Evolutionary conservation across 2,329 filamentous ascomycete species (phyloP), one percentile per base, ranked within the genome.

Genomic region (Geosmithia putterillii): DNA sequence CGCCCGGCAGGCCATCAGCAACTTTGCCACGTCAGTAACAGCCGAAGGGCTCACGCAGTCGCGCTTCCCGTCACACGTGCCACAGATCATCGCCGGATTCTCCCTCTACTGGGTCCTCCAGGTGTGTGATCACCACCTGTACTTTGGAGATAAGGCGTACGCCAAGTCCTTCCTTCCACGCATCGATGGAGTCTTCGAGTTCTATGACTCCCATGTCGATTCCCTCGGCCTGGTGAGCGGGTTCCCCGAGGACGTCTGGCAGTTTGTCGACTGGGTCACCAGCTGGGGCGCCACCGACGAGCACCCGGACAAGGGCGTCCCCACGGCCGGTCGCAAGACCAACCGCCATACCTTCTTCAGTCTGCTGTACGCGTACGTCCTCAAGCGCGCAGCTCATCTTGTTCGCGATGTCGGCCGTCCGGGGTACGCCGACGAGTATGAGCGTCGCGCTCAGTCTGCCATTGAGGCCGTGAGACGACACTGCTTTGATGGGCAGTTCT

Each of bases 51-150:
- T 63, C 6, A 57, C 56, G 1, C 54, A 56, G 40, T 57, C 54
- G 17, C 58, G 60, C 4, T 54, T 56, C 38, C 61, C 60, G 1
- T 59, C 58, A 0, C 57, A 61, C 38, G 49, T 52, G 1, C 52
- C 52, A 3, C 57, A 61, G 41, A 51, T 61, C 41, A 62, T 62
- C 40, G 52, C 57, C 20, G 51, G 51, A 8, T 63, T 62, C 44
- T 54, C 58, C 1, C 53, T 62, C 2, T 63, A 56, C 51, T 63
- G 59, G 60, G 50, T 61, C 15, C 47, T 56, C 23, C 52, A 53
- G 42, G 48, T 63, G 1, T 54, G 51, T 38, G 61, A 63, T 45
- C 61, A 64, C 40, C 52, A 57, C 45, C 46, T 54, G 7, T 57
- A 53, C 46, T 62, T 60, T 44, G 57, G 54, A 3, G 60, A 63